Base-by-base conservation (phyloP, 345 rosid species). In the Rhodomyrtus tomentosa region DNA sequence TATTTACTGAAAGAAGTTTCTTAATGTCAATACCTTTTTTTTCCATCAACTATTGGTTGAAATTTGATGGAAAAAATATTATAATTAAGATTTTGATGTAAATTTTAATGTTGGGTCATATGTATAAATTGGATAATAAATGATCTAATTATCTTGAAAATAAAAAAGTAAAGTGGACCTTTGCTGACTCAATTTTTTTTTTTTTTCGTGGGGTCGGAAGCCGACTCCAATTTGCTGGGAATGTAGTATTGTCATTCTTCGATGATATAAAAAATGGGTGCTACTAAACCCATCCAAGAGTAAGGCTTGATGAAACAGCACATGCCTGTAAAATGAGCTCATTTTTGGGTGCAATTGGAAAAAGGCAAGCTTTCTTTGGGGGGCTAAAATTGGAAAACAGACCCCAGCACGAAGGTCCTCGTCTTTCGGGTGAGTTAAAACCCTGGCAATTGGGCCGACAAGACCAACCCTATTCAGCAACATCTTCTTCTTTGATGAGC, bases 71-170 rank as follows among this genome's bases (percentile, higher is more conserved):
- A n/a, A n/a, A n/a, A n/a, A n/a, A n/a, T n/a, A n/a, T n/a, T n/a
- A n/a, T n/a, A n/a, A n/a, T 14, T 29, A 0, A 59, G 38, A 29
- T 59, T 59, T 0, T 15, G 2, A 0, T 15, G 0, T 15, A 15
- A 0, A 59, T 14, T 59, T 14, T 59, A 59, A 59, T 27, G 38
- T 14, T 15, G 38, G 38, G 5, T 29, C 27, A 0, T 27, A 58
- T 0, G 0, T n/a, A 13, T n/a, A 32, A 59, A 21, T 59, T 59
- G 20, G 0, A 22, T 29, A 16, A 32, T 62, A 4, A 0, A 29
- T 62, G 29, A 10, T 62, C 32, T 3, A 32, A 29, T 62, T 32
- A 29, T 36, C 15, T n/a, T 1, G 42, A 5, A 5, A 59, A n/a
- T 27, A 29, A 27, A 15, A 3, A n/a, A n/a, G 40, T 29, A 1